Percentiles rank a stretch among this genome's conserved stretches.
phyloP scores from a whole-genome alignment of 2,329 filamentous ascomycete species.

The Neofusicoccum laricinum region DNA sequence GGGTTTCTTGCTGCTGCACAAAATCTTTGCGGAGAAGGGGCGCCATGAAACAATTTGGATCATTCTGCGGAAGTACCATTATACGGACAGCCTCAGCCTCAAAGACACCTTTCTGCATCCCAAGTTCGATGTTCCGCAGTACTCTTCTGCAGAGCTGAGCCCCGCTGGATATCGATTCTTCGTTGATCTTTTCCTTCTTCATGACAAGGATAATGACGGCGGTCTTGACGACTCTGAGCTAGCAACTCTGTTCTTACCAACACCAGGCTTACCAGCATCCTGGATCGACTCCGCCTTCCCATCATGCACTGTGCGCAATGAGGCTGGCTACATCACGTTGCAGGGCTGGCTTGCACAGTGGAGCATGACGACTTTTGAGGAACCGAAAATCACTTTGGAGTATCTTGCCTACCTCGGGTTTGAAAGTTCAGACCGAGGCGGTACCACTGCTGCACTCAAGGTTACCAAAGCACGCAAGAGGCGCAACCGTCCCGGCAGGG shows the following conservation, averaged over 20 bases:
- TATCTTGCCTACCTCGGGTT: constrained; percentile 97
- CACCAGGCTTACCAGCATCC: constrained; percentile 79
- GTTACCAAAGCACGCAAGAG: constrained; percentile 89
- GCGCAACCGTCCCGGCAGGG: constrained; percentile 74
- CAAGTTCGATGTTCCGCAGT: constrained; percentile 90
- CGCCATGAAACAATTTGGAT: constrained; percentile 99
- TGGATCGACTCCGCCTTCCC: constrained; percentile 91
- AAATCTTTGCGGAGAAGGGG: constrained; percentile 94
- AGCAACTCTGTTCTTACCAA: constrained; percentile 83
- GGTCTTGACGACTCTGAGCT: constrained; percentile 85
- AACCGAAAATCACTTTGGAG: constrained; percentile 90
- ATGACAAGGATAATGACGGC: constrained; percentile 96
- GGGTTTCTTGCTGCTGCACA: constrained; percentile 88
- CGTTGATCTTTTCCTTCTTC: constrained; percentile 90
- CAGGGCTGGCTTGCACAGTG: constrained; percentile 98
- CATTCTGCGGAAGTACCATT: constrained; percentile 90
- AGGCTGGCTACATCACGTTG: constrained; percentile 90
- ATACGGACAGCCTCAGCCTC: constrained; percentile 90
- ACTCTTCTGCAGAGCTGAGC: constrained; percentile 88
- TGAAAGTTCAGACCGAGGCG: constrained; percentile 70
- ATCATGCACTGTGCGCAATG: constrained; percentile 89
- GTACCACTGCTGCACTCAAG: constrained; percentile 81
- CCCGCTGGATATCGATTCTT: constrained; percentile 96
- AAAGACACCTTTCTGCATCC: constrained; percentile 90
- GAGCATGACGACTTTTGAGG: constrained; percentile 99